A percentile compares a stretch with the other conserved stretches of the same genome.
phyloP scores from a whole-genome alignment of 78 protist genomes.

The Paulinella micropora region DNA sequence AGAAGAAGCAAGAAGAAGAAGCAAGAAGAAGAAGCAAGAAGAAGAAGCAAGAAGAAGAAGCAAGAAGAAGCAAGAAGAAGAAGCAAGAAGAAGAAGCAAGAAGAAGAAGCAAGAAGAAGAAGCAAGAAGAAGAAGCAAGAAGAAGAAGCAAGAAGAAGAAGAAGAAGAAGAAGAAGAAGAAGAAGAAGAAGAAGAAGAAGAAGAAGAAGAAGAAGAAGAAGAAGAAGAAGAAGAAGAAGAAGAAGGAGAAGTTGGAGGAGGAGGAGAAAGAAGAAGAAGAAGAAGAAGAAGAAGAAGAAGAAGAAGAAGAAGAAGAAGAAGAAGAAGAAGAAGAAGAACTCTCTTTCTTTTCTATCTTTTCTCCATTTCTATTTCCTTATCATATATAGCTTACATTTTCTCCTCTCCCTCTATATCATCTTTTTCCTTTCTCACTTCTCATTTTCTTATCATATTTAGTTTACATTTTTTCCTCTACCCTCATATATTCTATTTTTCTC shows the following conservation, averaged over 20 bases:
- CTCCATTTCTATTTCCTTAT: too few relatives aligned
- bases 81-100: background rate
- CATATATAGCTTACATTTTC: too few relatives aligned
- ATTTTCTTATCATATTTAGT: too few relatives aligned
- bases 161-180: background rate
- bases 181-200: background rate
- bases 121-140: background rate
- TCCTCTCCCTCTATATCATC: too few relatives aligned
- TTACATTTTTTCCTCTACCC: too few relatives aligned
- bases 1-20: background rate
- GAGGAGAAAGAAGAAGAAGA: background rate
- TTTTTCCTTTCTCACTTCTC: too few relatives aligned
- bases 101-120: background rate
- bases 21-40: background rate
- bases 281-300: background rate
- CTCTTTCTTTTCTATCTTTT: too few relatives aligned
- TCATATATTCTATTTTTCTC: too few relatives aligned
- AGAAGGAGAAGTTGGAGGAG: background rate
- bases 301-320: background rate
- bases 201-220: background rate
- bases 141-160: background rate
- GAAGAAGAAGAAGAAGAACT: too few relatives aligned
- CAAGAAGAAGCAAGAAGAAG: background rate
- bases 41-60: background rate
- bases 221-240: background rate